Base-by-base conservation (phyloP, 495 filamentous ascomycete genomes). In the Lasiosphaeria ovina region DNA sequence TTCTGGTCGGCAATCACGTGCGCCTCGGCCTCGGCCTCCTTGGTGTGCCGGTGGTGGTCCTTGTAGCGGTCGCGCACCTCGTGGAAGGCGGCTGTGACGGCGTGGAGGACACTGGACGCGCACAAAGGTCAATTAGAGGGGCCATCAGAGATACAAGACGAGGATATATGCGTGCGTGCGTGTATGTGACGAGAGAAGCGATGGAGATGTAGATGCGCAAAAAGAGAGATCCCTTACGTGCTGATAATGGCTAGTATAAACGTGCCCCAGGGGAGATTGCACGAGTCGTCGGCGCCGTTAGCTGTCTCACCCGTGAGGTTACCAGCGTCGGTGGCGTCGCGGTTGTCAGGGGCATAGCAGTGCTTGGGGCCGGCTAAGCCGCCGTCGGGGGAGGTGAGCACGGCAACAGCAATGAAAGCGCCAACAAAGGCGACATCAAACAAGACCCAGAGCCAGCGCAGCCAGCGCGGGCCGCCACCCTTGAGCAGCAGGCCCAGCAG, bases 341-440 rank as follows among this genome's bases (percentile, higher is more conserved):
- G 17, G 42, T 55, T 45, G 17, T 51, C 40, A 24, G 24, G 24
- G 24, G 24, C 24, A 42, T 62, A 62, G 55, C 55, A 62, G 33
- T 62, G 60, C 31, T 35, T 54, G 2, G 71, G 71, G 6, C 69
- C 71, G 17, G 60, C 62, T 8, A 35, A 31, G 1, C 71, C 71
- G 10, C 69, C 66, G 17, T 61, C 57, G 3, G 71, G 73, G 8
- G 62, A 53, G 10, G 71, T 76, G n/a, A 76, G 50, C 1, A 72
- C 66, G 1, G 72, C 61, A 17, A 76, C 68, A 5, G 68, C 66
- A 45, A 74, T 73, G 61, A 74, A 74, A 1, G 70, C 72, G 4
- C 66, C 72, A 5, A 73, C 68, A 54, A 76, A 76, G 31, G 59
- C 7, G 4, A 74, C 3, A 65, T 65, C 66, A 4, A 62, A 53